Evolutionary conservation across 495 filamentous ascomycete species (phyloP).

Genomic region (Rostrohypoxylon terebratum): DNA sequence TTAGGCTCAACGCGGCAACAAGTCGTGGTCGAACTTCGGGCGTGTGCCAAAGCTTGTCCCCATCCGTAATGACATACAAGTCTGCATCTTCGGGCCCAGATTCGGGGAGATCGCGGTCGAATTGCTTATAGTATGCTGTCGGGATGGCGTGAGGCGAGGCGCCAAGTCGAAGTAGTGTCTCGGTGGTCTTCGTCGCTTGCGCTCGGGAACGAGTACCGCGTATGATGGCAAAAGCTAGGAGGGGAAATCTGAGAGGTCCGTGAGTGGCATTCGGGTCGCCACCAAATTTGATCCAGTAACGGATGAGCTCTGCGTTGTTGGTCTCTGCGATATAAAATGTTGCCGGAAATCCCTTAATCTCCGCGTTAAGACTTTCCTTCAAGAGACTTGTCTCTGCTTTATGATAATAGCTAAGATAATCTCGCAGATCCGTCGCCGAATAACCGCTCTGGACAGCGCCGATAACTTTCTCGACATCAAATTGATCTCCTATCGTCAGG

Average conservation of each 20-base stretch:
- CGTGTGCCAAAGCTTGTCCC: slow-evolving; percentile 23
- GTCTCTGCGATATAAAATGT: slow-evolving; percentile 60
- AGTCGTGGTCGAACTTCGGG: slow-evolving; percentile 17
- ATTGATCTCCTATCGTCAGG: slow-evolving; percentile 12
- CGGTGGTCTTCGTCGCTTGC: slow-evolving; percentile 52
- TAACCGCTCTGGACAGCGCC: slow-evolving; percentile 48
- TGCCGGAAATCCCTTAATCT: slow-evolving; percentile 52
- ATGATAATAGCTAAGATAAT: slow-evolving; percentile 47
- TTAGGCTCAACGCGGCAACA: slow-evolving; percentile 25
- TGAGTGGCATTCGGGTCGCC: slow-evolving; percentile 52
- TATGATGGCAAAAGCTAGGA: slow-evolving; percentile 60
- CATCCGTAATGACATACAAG: slow-evolving; percentile 17
- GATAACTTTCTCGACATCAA: slow-evolving; percentile 40
- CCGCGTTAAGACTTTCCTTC: slow-evolving; percentile 46
- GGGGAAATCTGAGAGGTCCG: slow-evolving; percentile 48
- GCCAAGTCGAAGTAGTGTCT: slow-evolving; percentile 57
- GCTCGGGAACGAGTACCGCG: slow-evolving; percentile 34
- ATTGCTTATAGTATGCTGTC: slow-evolving; percentile 30
- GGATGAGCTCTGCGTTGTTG: slow-evolving; percentile 54
- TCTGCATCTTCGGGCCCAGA: slow-evolving; percentile 17
- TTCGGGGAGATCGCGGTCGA: slow-evolving; percentile 25
- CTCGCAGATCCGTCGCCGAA: slow-evolving; percentile 25
- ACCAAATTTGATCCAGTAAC: slow-evolving; percentile 52
- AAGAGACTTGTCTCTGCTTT: slow-evolving; percentile 18
- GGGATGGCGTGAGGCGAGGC: slow-evolving; percentile 44